Evolutionary conservation across 495 filamentous ascomycete genomes (phyloP).

Genomic region (Lasiosphaeria ovina): DNA sequence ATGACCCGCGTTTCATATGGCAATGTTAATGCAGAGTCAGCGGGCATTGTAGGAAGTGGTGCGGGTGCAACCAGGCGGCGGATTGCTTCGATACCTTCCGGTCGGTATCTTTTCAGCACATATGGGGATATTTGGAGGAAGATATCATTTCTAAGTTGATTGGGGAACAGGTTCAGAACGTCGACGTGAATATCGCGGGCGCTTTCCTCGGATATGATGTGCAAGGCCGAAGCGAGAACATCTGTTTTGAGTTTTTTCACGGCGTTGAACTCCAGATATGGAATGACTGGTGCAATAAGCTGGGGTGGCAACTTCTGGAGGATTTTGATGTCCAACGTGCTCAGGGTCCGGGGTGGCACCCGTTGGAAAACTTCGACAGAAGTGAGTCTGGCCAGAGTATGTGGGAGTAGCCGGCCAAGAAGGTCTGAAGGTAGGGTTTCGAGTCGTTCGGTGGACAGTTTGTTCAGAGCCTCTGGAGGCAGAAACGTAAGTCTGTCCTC

Average conservation of each 20-base stretch:
- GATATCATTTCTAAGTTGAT: background rate
- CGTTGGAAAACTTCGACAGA: background rate
- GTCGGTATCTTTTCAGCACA: background rate
- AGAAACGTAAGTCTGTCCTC: background rate
- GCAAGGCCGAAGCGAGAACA: background rate
- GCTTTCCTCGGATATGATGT: background rate
- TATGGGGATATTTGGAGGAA: background rate
- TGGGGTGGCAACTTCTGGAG: background rate
- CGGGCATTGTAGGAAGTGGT: too few relatives aligned
- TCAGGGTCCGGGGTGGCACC: background rate
- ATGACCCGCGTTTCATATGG: too few relatives aligned
- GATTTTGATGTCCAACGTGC: background rate
- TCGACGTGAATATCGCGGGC: background rate
- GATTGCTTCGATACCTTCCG: background rate
- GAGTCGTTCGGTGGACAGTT: constrained; percentile 1
- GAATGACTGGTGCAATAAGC: background rate
- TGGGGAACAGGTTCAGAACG: background rate
- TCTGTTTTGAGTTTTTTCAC: background rate
- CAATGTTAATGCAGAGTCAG: background rate
- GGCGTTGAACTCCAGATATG: background rate
- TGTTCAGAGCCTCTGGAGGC: background rate
- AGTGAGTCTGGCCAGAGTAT: background rate
- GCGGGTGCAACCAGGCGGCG: background rate
- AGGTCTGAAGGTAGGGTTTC: background rate
- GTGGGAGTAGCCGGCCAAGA: too few relatives aligned